Conservation (phyloP, 352 stramenopile species). For the Phytophthora podocarpi region DNA sequence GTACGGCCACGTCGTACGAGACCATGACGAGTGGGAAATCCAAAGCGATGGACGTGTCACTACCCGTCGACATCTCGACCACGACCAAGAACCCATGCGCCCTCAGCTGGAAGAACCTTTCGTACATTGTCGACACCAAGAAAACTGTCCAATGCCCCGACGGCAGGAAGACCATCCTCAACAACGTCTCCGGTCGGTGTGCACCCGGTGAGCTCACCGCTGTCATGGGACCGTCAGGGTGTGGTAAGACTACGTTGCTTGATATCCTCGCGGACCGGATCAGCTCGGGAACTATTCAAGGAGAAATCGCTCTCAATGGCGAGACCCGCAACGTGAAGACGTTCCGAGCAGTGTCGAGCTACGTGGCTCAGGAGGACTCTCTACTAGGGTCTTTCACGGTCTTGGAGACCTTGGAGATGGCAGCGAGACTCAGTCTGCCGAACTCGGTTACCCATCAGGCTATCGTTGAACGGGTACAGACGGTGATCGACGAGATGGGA, state of each 20-base stretch:
- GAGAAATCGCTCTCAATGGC: constrained; percentile 54
- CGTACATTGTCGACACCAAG: constrained; percentile 25
- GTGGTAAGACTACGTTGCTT: constrained; percentile 71
- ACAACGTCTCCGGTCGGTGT: constrained; percentile 56
- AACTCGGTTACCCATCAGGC: constrained; percentile 38
- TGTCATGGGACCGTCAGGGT: constrained; percentile 65
- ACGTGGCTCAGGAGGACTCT: constrained; percentile 64
- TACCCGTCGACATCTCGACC: constrained; percentile 1
- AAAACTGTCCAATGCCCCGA: constrained; percentile 13
- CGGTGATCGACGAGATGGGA: constrained; percentile 70
- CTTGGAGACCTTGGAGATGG: constrained; percentile 68
- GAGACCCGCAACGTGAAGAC: constrained; percentile 36
- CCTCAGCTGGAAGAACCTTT: constrained; percentile 28
- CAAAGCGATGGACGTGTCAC: neutral
- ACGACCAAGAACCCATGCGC: constrained; percentile 20
- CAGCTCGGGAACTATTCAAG: constrained; percentile 38
- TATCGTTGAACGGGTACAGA: constrained; percentile 56
- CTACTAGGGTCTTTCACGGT: constrained; percentile 73
- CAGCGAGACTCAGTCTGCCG: constrained; percentile 55
- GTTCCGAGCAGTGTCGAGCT: constrained; percentile 55
- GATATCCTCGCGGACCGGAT: constrained; percentile 61
- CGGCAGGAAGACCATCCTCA: constrained; percentile 54
- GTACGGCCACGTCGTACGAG: constrained; percentile 15
- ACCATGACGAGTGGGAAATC: neutral
- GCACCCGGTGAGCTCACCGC: constrained; percentile 62